Conservation (phyloP, 169 alveolate genomes). For the Perkinsus chesapeaki region DNA sequence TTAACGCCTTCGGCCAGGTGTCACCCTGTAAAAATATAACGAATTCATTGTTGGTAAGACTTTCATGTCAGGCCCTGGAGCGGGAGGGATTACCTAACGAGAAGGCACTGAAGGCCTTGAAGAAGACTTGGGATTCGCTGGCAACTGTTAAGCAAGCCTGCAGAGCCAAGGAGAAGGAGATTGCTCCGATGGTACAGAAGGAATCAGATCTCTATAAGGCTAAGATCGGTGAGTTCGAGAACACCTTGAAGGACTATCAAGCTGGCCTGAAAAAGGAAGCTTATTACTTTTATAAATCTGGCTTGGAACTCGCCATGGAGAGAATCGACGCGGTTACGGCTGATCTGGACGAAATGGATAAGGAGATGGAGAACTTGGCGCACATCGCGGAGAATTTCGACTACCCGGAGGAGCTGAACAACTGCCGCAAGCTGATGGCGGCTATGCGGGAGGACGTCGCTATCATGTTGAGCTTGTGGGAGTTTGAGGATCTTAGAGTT, state of each 20-base stretch:
- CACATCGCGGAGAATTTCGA: slow-evolving; percentile 73
- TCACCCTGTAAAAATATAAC: slow-evolving; percentile 50
- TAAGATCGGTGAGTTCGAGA: slow-evolving; percentile 73
- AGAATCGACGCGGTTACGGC: slow-evolving; percentile 53
- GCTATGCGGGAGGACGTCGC: slow-evolving; percentile 63
- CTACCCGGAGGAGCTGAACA: slow-evolving; percentile 74
- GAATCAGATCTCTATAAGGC: slow-evolving; percentile 66
- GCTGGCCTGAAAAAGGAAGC: slow-evolving; percentile 70
- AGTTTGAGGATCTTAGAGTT: slow-evolving; percentile 59
- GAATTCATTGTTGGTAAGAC: slow-evolving; percentile 19
- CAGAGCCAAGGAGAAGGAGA: slow-evolving; percentile 64
- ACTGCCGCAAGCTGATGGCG: slow-evolving; percentile 63
- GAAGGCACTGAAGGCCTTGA: slow-evolving; percentile 58
- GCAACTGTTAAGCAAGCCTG: slow-evolving; percentile 53
- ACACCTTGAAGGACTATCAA: slow-evolving; percentile 66
- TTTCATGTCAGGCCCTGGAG: slow-evolving; percentile 27
- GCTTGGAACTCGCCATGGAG: slow-evolving; percentile 65
- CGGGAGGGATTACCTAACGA: slow-evolving; percentile 56
- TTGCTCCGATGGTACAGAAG: slow-evolving; percentile 65
- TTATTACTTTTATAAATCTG: slow-evolving; percentile 75
- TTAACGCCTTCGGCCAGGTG: neutral
- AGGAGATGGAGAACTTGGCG: slow-evolving; percentile 51
- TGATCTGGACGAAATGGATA: slow-evolving; percentile 49
- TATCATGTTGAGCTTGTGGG: slow-evolving; percentile 72
- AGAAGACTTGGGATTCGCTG: slow-evolving; percentile 64